Evolutionary conservation across 2,329 filamentous ascomycete genomes (phyloP).

Genomic region (Ophiostoma populinum): DNA sequence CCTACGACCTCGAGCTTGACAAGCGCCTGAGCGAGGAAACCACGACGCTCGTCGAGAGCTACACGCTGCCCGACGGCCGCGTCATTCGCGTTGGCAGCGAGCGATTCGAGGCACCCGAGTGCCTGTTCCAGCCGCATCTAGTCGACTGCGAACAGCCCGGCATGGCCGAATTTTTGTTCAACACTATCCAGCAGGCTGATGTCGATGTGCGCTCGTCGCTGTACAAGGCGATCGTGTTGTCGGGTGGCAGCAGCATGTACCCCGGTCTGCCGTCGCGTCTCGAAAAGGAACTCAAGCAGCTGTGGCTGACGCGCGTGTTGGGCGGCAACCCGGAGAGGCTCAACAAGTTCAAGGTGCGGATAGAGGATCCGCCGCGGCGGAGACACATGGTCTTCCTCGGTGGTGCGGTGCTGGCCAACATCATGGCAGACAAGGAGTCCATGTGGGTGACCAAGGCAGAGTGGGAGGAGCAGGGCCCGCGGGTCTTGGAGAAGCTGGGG

Average conservation of each 20-base stretch:
- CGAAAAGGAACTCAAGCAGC: slow-evolving; percentile 97
- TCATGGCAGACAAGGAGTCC: slow-evolving; percentile 96
- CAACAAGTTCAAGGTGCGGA: slow-evolving; percentile 98
- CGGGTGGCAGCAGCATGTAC: slow-evolving; percentile 97
- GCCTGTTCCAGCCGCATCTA: slow-evolving; percentile 93
- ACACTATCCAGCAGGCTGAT: slow-evolving; percentile 91
- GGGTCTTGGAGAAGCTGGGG: slow-evolving; percentile 80
- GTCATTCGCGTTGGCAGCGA: slow-evolving; percentile 94
- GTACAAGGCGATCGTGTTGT: slow-evolving; percentile 94
- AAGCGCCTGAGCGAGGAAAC: slow-evolving; percentile 94
- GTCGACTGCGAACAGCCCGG: slow-evolving; percentile 96
- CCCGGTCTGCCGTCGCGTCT: slow-evolving; percentile 82
- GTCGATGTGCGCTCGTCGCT: slow-evolving; percentile 86
- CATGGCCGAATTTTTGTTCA: slow-evolving; percentile 94
- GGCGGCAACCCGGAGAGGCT: slow-evolving; percentile 83
- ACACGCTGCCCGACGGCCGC: slow-evolving; percentile 89
- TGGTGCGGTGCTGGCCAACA: slow-evolving; percentile 89
- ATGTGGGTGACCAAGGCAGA: slow-evolving; percentile 99
- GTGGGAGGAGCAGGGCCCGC: slow-evolving; percentile 83
- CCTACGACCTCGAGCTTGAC: slow-evolving; percentile 92
- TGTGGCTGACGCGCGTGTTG: slow-evolving; percentile 88
- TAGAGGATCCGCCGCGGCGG: slow-evolving; percentile 90
- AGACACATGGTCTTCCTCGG: slow-evolving; percentile 98
- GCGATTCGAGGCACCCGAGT: slow-evolving; percentile 94
- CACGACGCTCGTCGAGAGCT: slow-evolving; percentile 90